Base-by-base conservation (phyloP, 2,329 filamentous ascomycete genomes). In the Parastagonospora avenae region DNA sequence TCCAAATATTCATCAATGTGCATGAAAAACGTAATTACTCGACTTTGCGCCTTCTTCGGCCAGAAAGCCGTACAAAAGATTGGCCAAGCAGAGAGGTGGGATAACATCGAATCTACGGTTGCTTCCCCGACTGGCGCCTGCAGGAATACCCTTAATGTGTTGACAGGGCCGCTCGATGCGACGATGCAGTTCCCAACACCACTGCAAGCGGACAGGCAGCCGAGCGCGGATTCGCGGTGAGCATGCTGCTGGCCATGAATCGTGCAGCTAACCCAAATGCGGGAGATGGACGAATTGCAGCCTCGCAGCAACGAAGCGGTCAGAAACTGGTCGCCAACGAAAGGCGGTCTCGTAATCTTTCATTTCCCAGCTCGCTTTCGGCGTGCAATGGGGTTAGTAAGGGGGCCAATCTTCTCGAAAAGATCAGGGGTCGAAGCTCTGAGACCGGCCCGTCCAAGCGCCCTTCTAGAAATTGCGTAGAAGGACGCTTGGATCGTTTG, bases 391-490 rank as follows among this genome's bases (percentile, higher is more conserved):
- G 38, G 52, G 50, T 46, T 53, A 57, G 62, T 60, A 54, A 69
- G 71, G 69, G 70, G 67, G 64, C 69, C 52, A 72, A 60, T 63
- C 58, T 73, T 74, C 71, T 67, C 59, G 71, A 73, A 74, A 67
- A 64, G 60, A 60, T 62, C 64, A 64, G 64, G 59, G 59, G 50
- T 31, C 15, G 41, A 41, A 55, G 58, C 64, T 54, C 53, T 54
- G 63, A 53, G 59, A 60, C 52, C 48, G 47, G 41, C 41, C 54
- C 52, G 59, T 58, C 48, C 57, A 50, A 51, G 55, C 53, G 39
- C 50, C 51, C 60, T 73, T 71, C 65, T 68, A 67, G 67, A 71
- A 70, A 73, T 71, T 72, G 60, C 57, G 49, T 53, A 46, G 71
- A 66, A 71, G 64, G 63, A 57, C 63, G 67, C 68, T 68, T 60